Evolutionary conservation across 805 yeast species (phyloP), one percentile per base, ranked within the genome.

Genomic region (Wickerhamomyces mucosus): DNA sequence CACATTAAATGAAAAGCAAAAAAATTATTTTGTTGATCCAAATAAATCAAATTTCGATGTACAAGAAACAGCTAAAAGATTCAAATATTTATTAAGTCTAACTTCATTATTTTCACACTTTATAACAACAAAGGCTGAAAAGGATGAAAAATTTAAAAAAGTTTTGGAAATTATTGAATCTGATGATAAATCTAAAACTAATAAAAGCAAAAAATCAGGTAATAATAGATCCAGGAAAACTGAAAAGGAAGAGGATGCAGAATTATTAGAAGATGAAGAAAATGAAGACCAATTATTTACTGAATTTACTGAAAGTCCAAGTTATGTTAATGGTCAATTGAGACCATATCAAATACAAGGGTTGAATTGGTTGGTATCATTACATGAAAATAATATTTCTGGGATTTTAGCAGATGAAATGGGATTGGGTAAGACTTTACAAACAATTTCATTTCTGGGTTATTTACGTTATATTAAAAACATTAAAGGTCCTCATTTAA

Each of bases 381-480:
- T 81, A 37, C 72, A 76, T 44, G 78, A 74, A 40, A 78, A 78
- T 56, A 70, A 73, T 37, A 58, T 81, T 28, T 71, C 81, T 1
- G 92, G 92, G 37, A 80, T 81, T 16, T 61, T 81, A 36, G 92
- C 92, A 1, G 92, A 81, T 55, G 92, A 81, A 56, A 81, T 81
- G 92, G 92, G 92, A 2, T 57, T 81, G 39, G 92, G 92, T 43
- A 81, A 81, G 51, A 81, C 92, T 4, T 58, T 81, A 36, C 92
- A 81, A 53, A 81, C 89, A 0, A 80, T 81, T 40, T 72, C 89
- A 12, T 48, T 48, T 34, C 55, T 81, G 27, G 89, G 89, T 3
- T 81, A 76, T 48, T 57, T 81, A 26, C 63, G 92, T 38, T 78
- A 72, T 46, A 53, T 74, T 33, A 72, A 67, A 41, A 61, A 68